A percentile compares a stretch with the other conserved stretches of the same genome.
Evolutionary conservation across 306 rosid genomes (phyloP).

Genomic region (Dalbergia oliveri): DNA sequence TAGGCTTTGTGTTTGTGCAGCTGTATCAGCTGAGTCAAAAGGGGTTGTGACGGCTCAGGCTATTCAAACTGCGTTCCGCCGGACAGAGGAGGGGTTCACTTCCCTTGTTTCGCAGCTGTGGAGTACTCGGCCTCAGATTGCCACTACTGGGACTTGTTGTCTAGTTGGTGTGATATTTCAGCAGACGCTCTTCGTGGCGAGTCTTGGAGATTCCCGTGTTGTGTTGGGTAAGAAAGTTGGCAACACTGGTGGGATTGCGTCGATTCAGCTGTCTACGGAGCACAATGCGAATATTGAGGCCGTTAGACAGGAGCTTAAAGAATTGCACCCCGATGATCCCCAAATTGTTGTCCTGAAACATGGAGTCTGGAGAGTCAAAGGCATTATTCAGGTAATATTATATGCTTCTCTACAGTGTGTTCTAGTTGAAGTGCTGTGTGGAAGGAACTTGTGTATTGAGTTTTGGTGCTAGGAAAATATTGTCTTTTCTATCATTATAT

Average conservation of each 20-base stretch:
- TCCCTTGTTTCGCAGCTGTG: conserved; percentile 70
- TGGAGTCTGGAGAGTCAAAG: conserved; percentile 97
- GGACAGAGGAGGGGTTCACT: conserved; percentile 84
- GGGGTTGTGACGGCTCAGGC: conserved; percentile 75
- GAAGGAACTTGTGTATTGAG: conserved; percentile 25
- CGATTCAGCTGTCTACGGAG: conserved; percentile 83
- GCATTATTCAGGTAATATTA: conserved; percentile 84
- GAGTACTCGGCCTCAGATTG: conserved; percentile 69
- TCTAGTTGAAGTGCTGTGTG: conserved; percentile 12
- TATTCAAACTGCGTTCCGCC: conserved; percentile 66
- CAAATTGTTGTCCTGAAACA: conserved; percentile 81
- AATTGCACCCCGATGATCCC: conserved; percentile 81
- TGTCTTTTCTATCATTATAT: not conserved
- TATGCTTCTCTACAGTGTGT: conserved; percentile 6
- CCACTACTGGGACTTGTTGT: conserved; percentile 88
- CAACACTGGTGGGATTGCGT: conserved; percentile 81
- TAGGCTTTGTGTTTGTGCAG: conserved; percentile 66
- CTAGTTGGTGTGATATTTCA: conserved; percentile 83
- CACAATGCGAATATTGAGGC: conserved; percentile 87
- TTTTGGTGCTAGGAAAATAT: conserved; percentile 39
- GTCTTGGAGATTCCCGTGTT: conserved; percentile 86
- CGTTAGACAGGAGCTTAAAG: conserved; percentile 76
- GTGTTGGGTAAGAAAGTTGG: conserved; percentile 92
- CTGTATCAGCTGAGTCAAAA: conserved; percentile 59
- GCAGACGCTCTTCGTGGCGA: conserved; percentile 82